Evolutionary conservation across 257 asterid genomes (phyloP).

Genomic region (Rubia yunnanensis): DNA sequence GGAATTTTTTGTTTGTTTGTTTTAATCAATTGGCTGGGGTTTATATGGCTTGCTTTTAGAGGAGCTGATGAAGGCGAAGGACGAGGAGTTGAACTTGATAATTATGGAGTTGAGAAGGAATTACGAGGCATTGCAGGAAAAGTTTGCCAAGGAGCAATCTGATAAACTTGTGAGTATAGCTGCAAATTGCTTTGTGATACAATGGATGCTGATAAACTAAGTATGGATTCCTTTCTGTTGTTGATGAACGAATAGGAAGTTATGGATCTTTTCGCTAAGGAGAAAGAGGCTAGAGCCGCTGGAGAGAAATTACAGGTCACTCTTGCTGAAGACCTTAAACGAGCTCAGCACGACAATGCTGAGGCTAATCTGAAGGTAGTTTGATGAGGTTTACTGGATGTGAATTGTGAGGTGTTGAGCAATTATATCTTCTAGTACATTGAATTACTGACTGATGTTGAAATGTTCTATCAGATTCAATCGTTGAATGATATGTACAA

Average conservation of each 20-base stretch:
- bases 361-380: conserved; percentile 57
- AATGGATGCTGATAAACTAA: background rate
- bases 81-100: conserved; percentile 66
- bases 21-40: background rate
- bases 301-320: conserved; percentile 68
- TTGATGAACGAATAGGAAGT: conserved; percentile 48
- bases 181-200: background rate
- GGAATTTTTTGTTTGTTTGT: background rate
- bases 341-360: conserved; percentile 56
- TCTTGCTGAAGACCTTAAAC: conserved; percentile 62
- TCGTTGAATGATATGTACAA: conserved; percentile 63
- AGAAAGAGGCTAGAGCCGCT: conserved; percentile 57
- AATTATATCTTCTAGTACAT: too few relatives aligned
- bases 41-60: conserved; percentile 28
- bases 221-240: conserved; percentile 3
- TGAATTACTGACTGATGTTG: conserved; percentile 1
- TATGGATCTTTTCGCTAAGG: conserved; percentile 51
- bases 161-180: conserved; percentile 53
- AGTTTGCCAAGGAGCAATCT: conserved; percentile 55
- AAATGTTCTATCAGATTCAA: conserved; percentile 43
- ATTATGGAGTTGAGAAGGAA: conserved; percentile 66
- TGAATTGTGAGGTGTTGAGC: background rate
- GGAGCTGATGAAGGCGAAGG: conserved; percentile 61
- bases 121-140: conserved; percentile 57
- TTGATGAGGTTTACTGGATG: background rate